These are phyloP conservation scores for Colletotrichum agaves DNA, from an alignment of 2,329 filamentous ascomycete species.

Conservation along the genomic window DNA sequence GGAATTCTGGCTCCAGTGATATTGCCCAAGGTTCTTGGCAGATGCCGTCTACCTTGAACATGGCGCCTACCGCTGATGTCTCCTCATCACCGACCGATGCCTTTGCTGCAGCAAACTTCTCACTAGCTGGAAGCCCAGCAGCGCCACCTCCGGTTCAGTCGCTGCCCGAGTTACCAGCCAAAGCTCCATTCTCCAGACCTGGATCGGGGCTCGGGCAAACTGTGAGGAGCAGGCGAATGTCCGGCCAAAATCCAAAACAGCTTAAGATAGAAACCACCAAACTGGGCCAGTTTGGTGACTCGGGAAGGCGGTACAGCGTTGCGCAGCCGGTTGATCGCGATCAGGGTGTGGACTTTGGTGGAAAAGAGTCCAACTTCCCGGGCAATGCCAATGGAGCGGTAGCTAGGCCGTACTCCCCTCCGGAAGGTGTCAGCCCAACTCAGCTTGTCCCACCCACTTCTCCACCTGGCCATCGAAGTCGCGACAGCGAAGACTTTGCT, in stretches of 20 bases:
- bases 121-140: conserved; percentile 43
- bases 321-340: neutral
- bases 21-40: conserved; percentile 84
- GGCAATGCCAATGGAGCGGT: neutral
- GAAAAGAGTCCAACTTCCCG: neutral
- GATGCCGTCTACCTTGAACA: conserved; percentile 64
- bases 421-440: conserved; percentile 37
- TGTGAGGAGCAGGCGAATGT: conserved; percentile 81
- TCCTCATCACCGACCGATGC: conserved; percentile 13
- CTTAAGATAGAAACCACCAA: conserved; percentile 85
- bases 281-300: conserved; percentile 19
- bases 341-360: conserved; percentile 12
- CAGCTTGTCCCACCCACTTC: conserved; percentile 39
- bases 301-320: conserved; percentile 29
- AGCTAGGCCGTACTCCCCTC: conserved; percentile 29
- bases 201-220: conserved; percentile 54
- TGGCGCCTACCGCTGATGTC: neutral
- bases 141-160: conserved; percentile 62
- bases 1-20: conserved; percentile 85
- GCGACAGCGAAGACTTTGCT: conserved; percentile 50
- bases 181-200: conserved; percentile 41
- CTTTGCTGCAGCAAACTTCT: conserved; percentile 40
- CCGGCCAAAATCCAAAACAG: conserved; percentile 82
- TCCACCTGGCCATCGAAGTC: conserved; percentile 44
- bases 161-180: conserved; percentile 56